These are phyloP conservation scores for Sphenostylis stenocarpa DNA, from an alignment of 306 rosid species.

Conservation along the genomic window DNA sequence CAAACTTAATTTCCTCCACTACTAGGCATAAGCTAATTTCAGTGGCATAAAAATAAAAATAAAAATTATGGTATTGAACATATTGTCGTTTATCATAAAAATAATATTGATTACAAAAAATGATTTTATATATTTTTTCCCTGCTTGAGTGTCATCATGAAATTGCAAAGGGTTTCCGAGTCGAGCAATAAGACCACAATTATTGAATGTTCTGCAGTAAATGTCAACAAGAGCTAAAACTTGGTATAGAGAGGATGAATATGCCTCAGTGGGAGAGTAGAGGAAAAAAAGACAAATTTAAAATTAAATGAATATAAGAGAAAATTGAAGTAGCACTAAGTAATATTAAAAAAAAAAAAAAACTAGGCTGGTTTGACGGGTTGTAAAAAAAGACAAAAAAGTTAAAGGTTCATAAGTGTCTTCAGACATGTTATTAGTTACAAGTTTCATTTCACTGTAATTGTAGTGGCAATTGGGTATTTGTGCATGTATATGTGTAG, in stretches of 20 bases:
- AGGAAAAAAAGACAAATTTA: too few relatives aligned
- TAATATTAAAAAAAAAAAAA: too few relatives aligned
- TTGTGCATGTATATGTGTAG: background rate
- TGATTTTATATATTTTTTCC: background rate
- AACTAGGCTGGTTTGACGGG: background rate
- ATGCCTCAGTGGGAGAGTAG: too few relatives aligned
- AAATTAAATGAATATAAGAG: too few relatives aligned
- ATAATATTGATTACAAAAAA: background rate
- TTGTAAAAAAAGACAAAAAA: background rate
- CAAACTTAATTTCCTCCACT: slow-evolving; percentile 2
- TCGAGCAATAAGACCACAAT: background rate
- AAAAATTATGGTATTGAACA: background rate
- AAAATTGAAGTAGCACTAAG: too few relatives aligned
- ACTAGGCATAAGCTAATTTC: slow-evolving; percentile 1
- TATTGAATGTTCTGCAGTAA: background rate
- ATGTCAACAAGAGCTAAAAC: too few relatives aligned
- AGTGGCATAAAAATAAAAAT: background rate
- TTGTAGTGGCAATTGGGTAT: background rate
- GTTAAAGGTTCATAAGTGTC: background rate
- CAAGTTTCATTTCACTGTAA: background rate
- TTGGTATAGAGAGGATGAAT: too few relatives aligned
- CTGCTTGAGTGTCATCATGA: background rate
- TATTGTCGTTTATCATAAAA: background rate
- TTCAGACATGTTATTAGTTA: background rate
- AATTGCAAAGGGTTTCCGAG: background rate